These are phyloP conservation scores for Senecio squalidus DNA, from an alignment of 140 eudicot genomes.

Conservation along the genomic window DNA sequence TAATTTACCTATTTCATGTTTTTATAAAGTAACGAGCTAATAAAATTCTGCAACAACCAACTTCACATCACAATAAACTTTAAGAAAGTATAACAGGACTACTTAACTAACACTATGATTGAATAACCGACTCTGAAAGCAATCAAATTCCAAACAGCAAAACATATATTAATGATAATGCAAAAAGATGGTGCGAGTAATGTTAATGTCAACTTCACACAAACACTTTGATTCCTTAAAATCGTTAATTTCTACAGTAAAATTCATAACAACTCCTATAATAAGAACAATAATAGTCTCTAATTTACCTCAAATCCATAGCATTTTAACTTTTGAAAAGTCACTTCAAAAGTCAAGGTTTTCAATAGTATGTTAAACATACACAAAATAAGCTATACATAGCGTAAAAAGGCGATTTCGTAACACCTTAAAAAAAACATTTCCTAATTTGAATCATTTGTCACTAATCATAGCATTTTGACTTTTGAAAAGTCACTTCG, in stretches of 20 bases:
- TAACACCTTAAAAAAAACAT: no score
- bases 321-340: not conserved
- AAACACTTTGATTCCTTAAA: no score
- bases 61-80: not conserved
- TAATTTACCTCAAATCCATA: conserved; percentile 7
- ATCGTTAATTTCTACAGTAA: not conserved
- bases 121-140: not conserved
- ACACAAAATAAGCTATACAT: no score
- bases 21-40: not conserved
- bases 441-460: no score
- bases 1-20: not conserved
- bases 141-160: not conserved
- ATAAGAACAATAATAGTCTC: not conserved
- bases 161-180: not conserved
- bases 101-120: not conserved
- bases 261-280: not conserved
- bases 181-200: no score
- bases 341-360: conserved; percentile 7
- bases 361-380: not conserved
- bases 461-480: no score
- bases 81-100: not conserved
- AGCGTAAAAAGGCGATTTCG: no score
- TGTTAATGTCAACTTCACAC: no score
- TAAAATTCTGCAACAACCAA: not conserved
- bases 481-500: no score